Evolutionary conservation across 2,329 filamentous ascomycete genomes (phyloP).

Genomic region (Aspergillus chevalieri): DNA sequence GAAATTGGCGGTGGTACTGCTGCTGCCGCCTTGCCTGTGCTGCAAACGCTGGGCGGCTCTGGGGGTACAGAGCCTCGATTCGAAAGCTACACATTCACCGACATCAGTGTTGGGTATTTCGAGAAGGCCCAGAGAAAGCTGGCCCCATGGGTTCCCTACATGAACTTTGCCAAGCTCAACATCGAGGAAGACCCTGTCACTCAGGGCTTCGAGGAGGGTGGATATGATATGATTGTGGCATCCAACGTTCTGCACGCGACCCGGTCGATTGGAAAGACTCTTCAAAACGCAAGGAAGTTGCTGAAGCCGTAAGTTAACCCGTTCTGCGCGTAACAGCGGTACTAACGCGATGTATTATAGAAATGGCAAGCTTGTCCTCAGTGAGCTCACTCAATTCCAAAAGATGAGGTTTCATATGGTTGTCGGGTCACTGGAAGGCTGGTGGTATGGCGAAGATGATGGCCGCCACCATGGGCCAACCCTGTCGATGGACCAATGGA

Average conservation of each 20-base stretch:
- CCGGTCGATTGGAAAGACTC: background rate
- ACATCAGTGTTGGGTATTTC: conserved; percentile 26
- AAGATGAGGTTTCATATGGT: too few relatives aligned
- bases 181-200: conserved; percentile 19
- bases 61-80: background rate
- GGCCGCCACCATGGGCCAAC: background rate
- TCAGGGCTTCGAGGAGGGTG: conserved; percentile 23
- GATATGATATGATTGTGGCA: conserved; percentile 31
- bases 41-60: background rate
- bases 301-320: background rate
- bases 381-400: too few relatives aligned
- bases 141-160: conserved; percentile 14
- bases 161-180: conserved; percentile 25
- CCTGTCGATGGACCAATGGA: background rate
- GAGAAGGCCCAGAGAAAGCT: conserved; percentile 21
- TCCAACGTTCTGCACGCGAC: conserved; percentile 31
- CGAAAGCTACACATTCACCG: conserved; percentile 22
- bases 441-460: background rate
- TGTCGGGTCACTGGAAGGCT: too few relatives aligned
- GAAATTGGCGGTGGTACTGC: background rate
- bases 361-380: background rate
- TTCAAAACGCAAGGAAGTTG: background rate
- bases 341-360: background rate
- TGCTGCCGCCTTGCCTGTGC: background rate
- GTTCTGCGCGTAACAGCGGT: background rate